phyloP scores from a whole-genome alignment of 495 filamentous ascomycete genomes.

The Neurospora sp. region DNA sequence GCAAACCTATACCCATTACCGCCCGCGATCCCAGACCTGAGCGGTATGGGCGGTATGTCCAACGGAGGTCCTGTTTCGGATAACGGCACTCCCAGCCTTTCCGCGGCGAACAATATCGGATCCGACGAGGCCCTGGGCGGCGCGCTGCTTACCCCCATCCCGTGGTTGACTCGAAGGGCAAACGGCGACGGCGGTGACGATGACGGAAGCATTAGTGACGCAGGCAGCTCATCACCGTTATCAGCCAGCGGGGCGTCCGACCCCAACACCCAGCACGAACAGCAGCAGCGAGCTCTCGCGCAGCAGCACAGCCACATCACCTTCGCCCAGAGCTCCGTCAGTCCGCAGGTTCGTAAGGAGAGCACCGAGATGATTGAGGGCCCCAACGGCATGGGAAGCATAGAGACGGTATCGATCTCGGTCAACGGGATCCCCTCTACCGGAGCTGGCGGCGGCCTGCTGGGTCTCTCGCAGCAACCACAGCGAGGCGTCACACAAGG shows the following conservation, averaged over 20 bases:
- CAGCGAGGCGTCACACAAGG: conserved; percentile 58
- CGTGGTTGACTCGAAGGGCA: conserved; percentile 53
- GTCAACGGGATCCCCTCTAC: conserved; percentile 51
- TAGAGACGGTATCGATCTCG: conserved; percentile 62
- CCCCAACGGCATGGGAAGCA: conserved; percentile 56
- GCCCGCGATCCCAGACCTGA: conserved; percentile 41
- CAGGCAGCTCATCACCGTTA: conserved; percentile 16
- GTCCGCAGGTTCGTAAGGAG: conserved; percentile 48
- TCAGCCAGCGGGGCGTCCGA: conserved; percentile 6
- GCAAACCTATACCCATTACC: conserved; percentile 76
- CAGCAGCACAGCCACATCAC: conserved; percentile 4
- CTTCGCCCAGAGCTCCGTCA: conserved; percentile 10
- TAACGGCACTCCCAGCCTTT: conserved; percentile 24
- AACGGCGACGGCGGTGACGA: conserved; percentile 16
- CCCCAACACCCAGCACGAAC: conserved; percentile 5
- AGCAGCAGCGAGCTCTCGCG: conserved; percentile 6
- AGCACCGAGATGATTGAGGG: conserved; percentile 62
- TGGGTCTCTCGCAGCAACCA: conserved; percentile 1
- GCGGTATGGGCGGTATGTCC: conserved; percentile 28
- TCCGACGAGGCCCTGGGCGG: conserved; percentile 86
- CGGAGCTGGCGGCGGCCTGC: conserved; percentile 20
- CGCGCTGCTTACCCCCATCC: conserved; percentile 86
- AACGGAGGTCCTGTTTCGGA: conserved; percentile 52
- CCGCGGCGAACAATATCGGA: conserved; percentile 39
- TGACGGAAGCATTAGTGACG: conserved; percentile 13